These are phyloP conservation scores for Mucor velutinosus DNA, from an alignment of 371 early-diverging fungal species.

Conservation along the genomic window DNA sequence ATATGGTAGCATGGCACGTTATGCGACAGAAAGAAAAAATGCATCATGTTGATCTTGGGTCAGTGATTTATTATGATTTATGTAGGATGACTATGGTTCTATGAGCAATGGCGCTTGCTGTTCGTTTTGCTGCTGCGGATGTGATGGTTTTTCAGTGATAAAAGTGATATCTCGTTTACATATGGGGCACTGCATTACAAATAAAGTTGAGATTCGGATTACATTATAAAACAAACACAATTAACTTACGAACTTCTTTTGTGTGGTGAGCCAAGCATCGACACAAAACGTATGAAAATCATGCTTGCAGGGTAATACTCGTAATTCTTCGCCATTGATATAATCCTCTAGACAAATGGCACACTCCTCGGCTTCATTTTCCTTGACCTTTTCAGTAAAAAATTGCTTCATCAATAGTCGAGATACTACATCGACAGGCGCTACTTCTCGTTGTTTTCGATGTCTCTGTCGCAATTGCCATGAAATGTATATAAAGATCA, in stretches of 20 bases:
- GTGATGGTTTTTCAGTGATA: neutral
- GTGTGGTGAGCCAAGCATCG: slow-evolving; percentile 83
- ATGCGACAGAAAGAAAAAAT: neutral
- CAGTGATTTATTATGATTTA: slow-evolving; percentile 1
- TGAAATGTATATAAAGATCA: slow-evolving; percentile 68
- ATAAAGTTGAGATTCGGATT: slow-evolving; percentile 52
- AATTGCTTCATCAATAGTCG: slow-evolving; percentile 64
- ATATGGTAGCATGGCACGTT: neutral
- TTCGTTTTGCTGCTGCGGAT: neutral
- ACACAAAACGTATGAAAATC: slow-evolving; percentile 91
- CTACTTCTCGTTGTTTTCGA: slow-evolving; percentile 61
- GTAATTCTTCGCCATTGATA: slow-evolving; percentile 72
- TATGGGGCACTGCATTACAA: slow-evolving; percentile 66
- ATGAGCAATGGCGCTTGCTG: neutral
- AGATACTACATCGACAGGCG: slow-evolving; percentile 66
- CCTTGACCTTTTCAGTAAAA: slow-evolving; percentile 52
- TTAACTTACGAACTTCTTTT: slow-evolving; percentile 74
- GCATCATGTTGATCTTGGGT: neutral
- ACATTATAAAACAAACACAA: slow-evolving; percentile 23
- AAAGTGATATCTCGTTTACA: slow-evolving; percentile 70
- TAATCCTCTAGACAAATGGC: slow-evolving; percentile 95
- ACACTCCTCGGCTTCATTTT: slow-evolving; percentile 78
- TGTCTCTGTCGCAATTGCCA: slow-evolving; percentile 67
- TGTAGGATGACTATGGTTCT: neutral
- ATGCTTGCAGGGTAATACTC: slow-evolving; percentile 89